Conservation (phyloP, 352 stramenopile genomes). For the Phytophthora capsici region DNA sequence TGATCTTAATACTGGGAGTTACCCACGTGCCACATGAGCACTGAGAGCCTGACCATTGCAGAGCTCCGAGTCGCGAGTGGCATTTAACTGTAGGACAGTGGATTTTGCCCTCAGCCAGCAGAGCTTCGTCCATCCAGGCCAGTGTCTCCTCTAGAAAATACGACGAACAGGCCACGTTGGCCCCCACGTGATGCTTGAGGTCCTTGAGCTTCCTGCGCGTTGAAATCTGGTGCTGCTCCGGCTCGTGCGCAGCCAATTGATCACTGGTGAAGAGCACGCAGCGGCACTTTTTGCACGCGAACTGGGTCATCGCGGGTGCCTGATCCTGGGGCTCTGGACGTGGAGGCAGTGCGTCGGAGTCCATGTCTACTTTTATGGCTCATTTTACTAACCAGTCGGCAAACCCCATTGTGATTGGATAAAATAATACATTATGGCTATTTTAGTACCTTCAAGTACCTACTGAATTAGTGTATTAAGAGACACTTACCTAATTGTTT, state of each 20-base stretch:
- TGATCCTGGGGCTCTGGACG: conserved; percentile 16
- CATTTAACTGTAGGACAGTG: conserved; percentile 75
- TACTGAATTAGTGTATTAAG: too few species aligned
- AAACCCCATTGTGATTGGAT: too few species aligned
- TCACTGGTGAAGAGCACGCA: conserved; percentile 68
- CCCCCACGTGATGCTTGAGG: conserved; percentile 50
- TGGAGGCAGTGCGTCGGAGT: not conserved
- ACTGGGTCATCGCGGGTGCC: conserved; percentile 33
- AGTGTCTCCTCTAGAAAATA: conserved; percentile 73
- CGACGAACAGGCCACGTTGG: conserved; percentile 62
- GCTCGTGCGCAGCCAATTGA: conserved; percentile 60
- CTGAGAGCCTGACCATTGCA: conserved; percentile 82
- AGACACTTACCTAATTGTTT: too few species aligned
- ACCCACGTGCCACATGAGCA: conserved; percentile 87
- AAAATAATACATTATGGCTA: too few species aligned
- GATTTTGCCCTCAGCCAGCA: conserved; percentile 73
- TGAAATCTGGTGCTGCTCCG: conserved; percentile 74
- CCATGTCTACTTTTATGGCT: too few species aligned
- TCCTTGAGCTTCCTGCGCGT: conserved; percentile 76
- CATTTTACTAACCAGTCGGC: too few species aligned
- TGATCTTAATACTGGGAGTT: conserved; percentile 84
- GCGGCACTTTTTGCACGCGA: conserved; percentile 78
- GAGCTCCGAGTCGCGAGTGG: conserved; percentile 68
- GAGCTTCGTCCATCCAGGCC: conserved; percentile 75
- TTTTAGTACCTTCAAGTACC: too few species aligned